Conservation (phyloP, 371 early-diverging fungal genomes). For the Mucor ambiguus region DNA sequence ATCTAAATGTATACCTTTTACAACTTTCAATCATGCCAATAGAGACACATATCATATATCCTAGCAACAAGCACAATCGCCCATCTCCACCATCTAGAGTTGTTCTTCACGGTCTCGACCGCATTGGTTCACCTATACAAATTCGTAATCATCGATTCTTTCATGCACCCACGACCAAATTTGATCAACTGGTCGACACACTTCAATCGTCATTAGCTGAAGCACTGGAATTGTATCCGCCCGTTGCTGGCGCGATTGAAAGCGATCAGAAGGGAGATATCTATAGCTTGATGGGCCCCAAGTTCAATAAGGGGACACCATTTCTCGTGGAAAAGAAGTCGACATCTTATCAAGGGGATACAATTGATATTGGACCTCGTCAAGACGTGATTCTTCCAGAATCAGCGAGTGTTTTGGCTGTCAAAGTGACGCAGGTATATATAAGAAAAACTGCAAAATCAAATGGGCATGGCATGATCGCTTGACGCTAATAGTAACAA, state of each 20-base stretch:
- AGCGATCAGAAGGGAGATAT: conserved; percentile 24
- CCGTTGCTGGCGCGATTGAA: conserved; percentile 33
- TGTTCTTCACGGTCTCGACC: conserved; percentile 38
- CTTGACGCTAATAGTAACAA: background rate
- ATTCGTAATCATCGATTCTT: conserved; percentile 47
- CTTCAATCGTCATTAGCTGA: conserved; percentile 41
- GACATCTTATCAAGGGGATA: conserved; percentile 32
- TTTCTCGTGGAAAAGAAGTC: conserved; percentile 42
- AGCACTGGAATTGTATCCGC: conserved; percentile 46
- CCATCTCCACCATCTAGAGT: conserved; percentile 31
- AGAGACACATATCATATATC: conserved; percentile 30
- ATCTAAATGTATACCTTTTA: too few species aligned
- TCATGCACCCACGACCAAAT: conserved; percentile 9
- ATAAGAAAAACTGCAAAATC: background rate
- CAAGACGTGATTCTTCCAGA: conserved; percentile 23
- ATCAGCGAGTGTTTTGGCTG: conserved; percentile 29
- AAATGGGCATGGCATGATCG: background rate
- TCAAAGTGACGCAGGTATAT: conserved; percentile 48
- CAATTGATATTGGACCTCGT: conserved; percentile 38
- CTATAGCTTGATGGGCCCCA: conserved; percentile 25
- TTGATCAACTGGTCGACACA: conserved; percentile 24
- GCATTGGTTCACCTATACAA: conserved; percentile 35
- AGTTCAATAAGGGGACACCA: conserved; percentile 30
- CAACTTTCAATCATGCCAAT: conserved; percentile 17
- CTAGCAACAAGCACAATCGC: conserved; percentile 37